A percentile compares a stretch with the other conserved stretches of the same genome.
phyloP scores from a whole-genome alignment of 2,329 filamentous ascomycete species.

The Aspergillus brasiliensis region DNA sequence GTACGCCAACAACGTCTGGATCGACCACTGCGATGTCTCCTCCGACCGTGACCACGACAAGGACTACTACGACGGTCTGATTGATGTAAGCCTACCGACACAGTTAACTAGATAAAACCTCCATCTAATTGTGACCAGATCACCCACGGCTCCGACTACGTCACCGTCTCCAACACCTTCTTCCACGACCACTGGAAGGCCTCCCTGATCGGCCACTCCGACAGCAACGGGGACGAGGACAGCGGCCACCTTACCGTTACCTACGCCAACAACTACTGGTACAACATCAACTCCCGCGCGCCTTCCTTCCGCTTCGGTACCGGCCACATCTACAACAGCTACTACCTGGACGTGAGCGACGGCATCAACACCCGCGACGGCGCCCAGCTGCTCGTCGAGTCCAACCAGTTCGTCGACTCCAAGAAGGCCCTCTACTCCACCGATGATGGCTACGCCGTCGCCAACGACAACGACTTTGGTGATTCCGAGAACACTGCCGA shows the following conservation, averaged over 20 bases:
- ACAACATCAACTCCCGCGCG: slow-evolving; percentile 64
- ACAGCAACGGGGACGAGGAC: slow-evolving; percentile 62
- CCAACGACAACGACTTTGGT: slow-evolving; percentile 52
- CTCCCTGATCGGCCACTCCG: slow-evolving; percentile 61
- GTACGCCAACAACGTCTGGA: slow-evolving; percentile 58
- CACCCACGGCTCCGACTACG: slow-evolving; percentile 64
- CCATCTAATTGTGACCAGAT: slow-evolving; percentile 32
- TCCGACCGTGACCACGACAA: slow-evolving; percentile 63
- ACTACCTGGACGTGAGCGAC: slow-evolving; percentile 49
- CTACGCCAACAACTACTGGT: slow-evolving; percentile 68
- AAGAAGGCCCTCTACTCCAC: slow-evolving; percentile 51
- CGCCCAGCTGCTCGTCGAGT: slow-evolving; percentile 63
- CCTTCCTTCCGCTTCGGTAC: slow-evolving; percentile 69
- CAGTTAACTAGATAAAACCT: too few species aligned
- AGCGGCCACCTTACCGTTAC: slow-evolving; percentile 64
- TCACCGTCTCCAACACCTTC: slow-evolving; percentile 54
- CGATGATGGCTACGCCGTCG: slow-evolving; percentile 48
- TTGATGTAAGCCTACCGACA: slow-evolving; percentile 57
- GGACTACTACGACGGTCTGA: slow-evolving; percentile 70
- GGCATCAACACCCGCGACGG: slow-evolving; percentile 61
- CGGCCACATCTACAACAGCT: slow-evolving; percentile 62
- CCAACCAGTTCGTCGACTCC: slow-evolving; percentile 53
- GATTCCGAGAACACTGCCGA: slow-evolving; percentile 52
- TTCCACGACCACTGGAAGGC: slow-evolving; percentile 65
- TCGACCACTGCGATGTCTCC: slow-evolving; percentile 68